Percentiles rank a stretch among this genome's conserved stretches.
Conservation (phyloP, 495 filamentous ascomycete genomes). For the Penicillium antarcticum region DNA sequence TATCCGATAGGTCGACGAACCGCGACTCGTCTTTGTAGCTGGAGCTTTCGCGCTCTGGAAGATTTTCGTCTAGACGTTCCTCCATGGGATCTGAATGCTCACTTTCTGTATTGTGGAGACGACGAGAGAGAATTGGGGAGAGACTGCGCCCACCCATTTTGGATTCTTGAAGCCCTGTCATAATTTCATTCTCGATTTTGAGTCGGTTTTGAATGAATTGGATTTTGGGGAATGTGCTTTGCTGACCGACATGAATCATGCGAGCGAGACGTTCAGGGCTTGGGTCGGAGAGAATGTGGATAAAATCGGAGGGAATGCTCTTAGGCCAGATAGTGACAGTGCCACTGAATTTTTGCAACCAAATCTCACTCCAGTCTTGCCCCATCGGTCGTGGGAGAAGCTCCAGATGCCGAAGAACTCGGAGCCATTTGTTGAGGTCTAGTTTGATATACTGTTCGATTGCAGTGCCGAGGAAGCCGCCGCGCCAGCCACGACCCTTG, state of each 20-base stretch:
- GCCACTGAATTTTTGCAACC: slow-evolving; percentile 91
- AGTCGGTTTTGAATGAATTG: slow-evolving; percentile 86
- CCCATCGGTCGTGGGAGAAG: slow-evolving; percentile 86
- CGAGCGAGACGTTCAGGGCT: slow-evolving; percentile 66
- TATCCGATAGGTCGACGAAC: slow-evolving; percentile 21
- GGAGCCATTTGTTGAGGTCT: slow-evolving; percentile 94
- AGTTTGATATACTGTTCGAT: slow-evolving; percentile 93
- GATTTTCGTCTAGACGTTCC: slow-evolving; percentile 28
- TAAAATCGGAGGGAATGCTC: slow-evolving; percentile 70
- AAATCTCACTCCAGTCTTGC: slow-evolving; percentile 94
- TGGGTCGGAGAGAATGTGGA: slow-evolving; percentile 81
- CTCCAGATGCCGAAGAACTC: slow-evolving; percentile 87
- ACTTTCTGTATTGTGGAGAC: slow-evolving; percentile 15
- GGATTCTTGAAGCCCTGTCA: slow-evolving; percentile 62
- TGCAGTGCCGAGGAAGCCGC: slow-evolving; percentile 88
- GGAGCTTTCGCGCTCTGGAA: slow-evolving; percentile 27
- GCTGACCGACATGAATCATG: slow-evolving; percentile 87
- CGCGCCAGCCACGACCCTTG: slow-evolving; percentile 89
- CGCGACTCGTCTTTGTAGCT: slow-evolving; percentile 23
- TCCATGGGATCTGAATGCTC: slow-evolving; percentile 20
- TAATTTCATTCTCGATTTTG: slow-evolving; percentile 75
- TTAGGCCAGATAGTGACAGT: slow-evolving; percentile 96
- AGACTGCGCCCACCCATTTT: slow-evolving; percentile 20
- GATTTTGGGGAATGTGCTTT: slow-evolving; percentile 82
- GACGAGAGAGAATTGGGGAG: slow-evolving; percentile 28